Evolutionary conservation across 805 yeast genomes (phyloP).

Genomic region (Pichia cephalocereana): DNA sequence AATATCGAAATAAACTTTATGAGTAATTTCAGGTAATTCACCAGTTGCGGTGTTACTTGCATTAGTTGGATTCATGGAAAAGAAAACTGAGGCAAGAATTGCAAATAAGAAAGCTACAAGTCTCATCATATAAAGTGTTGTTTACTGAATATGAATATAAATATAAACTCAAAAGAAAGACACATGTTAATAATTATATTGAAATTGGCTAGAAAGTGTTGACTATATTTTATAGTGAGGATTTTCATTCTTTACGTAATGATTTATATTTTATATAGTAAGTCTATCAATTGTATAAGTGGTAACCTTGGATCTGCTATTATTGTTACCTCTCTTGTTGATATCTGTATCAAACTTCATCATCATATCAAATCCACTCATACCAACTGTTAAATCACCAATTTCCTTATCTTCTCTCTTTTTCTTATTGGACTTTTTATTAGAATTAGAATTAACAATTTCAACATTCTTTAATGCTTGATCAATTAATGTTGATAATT

Average conservation of each 20-base stretch:
- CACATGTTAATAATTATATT: too few species aligned
- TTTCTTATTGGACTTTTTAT: slow-evolving; percentile 13
- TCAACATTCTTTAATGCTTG: slow-evolving; percentile 30
- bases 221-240: too few species aligned
- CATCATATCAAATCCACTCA: neutral
- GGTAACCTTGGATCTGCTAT: neutral
- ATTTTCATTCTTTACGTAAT: too few species aligned
- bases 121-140: slow-evolving; percentile 16
- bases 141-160: neutral
- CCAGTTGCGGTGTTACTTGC: slow-evolving; percentile 14
- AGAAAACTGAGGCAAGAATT: slow-evolving; percentile 13
- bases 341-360: neutral
- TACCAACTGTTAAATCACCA: neutral
- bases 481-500: slow-evolving; percentile 37
- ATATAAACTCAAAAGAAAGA: too few species aligned
- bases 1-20: slow-evolving; percentile 79
- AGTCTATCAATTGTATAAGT: neutral
- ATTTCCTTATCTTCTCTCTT: neutral
- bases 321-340: neutral
- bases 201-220: too few species aligned
- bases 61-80: slow-evolving; percentile 12
- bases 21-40: slow-evolving; percentile 52
- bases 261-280: neutral
- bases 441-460: slow-evolving; percentile 5
- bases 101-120: slow-evolving; percentile 13